Evolutionary conservation across 164 flowering plant species (phyloP).

Genomic region (Sedum album): DNA sequence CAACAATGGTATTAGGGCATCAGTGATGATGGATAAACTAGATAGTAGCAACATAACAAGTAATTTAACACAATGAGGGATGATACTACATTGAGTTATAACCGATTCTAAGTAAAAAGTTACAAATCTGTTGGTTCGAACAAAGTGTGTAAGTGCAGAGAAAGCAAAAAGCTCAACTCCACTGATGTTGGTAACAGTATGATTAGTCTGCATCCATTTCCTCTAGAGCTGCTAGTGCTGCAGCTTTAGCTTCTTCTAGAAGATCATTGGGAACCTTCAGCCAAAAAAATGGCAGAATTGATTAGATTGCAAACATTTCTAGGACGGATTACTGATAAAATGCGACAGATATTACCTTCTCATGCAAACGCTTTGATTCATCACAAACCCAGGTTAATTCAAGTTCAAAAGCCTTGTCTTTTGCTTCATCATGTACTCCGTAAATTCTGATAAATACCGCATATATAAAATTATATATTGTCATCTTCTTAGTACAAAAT

Average conservation of each 20-base stretch:
- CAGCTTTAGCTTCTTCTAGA: conserved; percentile 34
- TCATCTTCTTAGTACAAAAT: no score
- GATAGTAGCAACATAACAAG: not conserved
- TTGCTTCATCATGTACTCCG: conserved; percentile 91
- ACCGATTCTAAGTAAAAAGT: not conserved
- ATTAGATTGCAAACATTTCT: not conserved
- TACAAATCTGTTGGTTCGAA: not conserved
- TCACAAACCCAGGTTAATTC: conserved; percentile 99
- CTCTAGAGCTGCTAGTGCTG: conserved; percentile 35
- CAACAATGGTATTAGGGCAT: no score
- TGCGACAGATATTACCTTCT: conserved; percentile 46
- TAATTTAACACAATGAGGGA: not conserved
- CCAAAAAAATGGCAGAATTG: not conserved
- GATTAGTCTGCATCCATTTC: conserved; percentile 41
- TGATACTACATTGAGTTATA: not conserved
- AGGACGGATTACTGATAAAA: not conserved
- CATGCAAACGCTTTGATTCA: conserved; percentile 82
- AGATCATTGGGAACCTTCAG: conserved; percentile 31
- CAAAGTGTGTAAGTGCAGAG: not conserved
- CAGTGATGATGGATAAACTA: no score
- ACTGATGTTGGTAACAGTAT: not conserved
- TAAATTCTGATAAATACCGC: conserved; percentile 48
- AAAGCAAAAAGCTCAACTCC: not conserved
- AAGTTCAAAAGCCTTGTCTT: conserved; percentile 93
- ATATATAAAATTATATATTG: no score